A percentile compares a stretch with the other conserved stretches of the same genome.
Conservation (phyloP, 495 filamentous ascomycete species). For the Hyaloscypha hepaticicola region DNA sequence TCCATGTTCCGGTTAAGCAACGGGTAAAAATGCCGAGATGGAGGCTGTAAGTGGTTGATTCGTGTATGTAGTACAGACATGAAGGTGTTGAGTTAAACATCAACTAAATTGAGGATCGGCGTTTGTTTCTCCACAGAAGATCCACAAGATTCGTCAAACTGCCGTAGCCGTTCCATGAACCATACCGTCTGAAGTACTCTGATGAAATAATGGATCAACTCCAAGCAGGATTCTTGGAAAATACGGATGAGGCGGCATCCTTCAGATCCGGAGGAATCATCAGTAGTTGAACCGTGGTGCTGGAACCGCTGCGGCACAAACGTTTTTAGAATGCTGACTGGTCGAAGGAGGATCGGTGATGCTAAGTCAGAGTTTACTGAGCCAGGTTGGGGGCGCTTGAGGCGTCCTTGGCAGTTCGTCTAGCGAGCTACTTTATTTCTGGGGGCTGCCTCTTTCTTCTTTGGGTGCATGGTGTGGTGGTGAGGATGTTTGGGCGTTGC, state of each 20-base stretch:
- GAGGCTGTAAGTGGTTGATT: background rate
- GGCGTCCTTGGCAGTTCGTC: background rate
- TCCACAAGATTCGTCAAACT: background rate
- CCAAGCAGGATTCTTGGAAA: too few relatives aligned
- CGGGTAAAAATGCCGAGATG: too few relatives aligned
- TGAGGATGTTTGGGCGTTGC: background rate
- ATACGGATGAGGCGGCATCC: too few relatives aligned
- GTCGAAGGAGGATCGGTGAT: background rate
- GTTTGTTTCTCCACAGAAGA: background rate
- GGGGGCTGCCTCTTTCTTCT: background rate
- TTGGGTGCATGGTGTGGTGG: background rate
- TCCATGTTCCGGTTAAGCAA: too few relatives aligned
- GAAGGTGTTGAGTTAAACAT: background rate
- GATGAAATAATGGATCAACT: background rate
- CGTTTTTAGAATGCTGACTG: background rate
- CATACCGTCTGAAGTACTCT: background rate
- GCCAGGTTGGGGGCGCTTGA: background rate
- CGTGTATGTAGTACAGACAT: background rate
- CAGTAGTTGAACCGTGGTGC: background rate
- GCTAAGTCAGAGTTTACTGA: conserved; percentile 11
- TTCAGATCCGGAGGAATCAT: background rate
- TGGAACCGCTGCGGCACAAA: background rate
- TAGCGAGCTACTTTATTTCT: background rate
- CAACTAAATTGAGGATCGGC: background rate
- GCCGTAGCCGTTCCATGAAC: background rate